These are phyloP conservation scores for Lophiotrema nucula DNA, from an alignment of 495 filamentous ascomycete genomes.

Conservation along the genomic window DNA sequence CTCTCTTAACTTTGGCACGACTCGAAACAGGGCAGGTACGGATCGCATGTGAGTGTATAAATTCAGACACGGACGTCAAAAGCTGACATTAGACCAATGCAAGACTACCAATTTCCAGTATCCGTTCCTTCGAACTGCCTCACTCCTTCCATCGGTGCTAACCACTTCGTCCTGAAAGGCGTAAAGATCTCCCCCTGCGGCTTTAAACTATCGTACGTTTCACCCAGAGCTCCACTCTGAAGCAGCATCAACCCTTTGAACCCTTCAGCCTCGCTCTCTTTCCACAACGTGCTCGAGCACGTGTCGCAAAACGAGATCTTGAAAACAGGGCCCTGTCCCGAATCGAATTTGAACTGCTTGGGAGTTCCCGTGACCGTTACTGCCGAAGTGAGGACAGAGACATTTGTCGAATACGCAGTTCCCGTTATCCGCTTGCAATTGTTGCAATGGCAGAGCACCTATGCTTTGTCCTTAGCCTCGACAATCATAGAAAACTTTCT, in stretches of 20 bases:
- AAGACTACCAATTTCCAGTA: neutral
- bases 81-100: no score
- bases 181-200: slow-evolving; percentile 27
- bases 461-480: slow-evolving; percentile 1
- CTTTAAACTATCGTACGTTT: slow-evolving; percentile 5
- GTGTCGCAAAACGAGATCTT: slow-evolving; percentile 23
- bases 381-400: slow-evolving; percentile 16
- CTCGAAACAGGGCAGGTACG: no score
- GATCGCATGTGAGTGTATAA: no score
- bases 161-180: slow-evolving; percentile 20
- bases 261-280: slow-evolving; percentile 28
- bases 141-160: slow-evolving; percentile 18
- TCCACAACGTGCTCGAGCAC: slow-evolving; percentile 26
- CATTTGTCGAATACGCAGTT: slow-evolving; percentile 23
- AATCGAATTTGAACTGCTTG: slow-evolving; percentile 23
- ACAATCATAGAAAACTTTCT: neutral
- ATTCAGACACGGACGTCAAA: no score
- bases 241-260: slow-evolving; percentile 24
- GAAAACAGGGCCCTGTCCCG: slow-evolving; percentile 22
- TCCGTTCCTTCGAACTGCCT: slow-evolving; percentile 26
- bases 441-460: slow-evolving; percentile 34
- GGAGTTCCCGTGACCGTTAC: slow-evolving; percentile 10
- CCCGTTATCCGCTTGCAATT: slow-evolving; percentile 24
- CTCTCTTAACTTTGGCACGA: no score
- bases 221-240: slow-evolving; percentile 21